Base-by-base conservation (phyloP, 2,329 filamentous ascomycete genomes). In the Curvularia sp. region DNA sequence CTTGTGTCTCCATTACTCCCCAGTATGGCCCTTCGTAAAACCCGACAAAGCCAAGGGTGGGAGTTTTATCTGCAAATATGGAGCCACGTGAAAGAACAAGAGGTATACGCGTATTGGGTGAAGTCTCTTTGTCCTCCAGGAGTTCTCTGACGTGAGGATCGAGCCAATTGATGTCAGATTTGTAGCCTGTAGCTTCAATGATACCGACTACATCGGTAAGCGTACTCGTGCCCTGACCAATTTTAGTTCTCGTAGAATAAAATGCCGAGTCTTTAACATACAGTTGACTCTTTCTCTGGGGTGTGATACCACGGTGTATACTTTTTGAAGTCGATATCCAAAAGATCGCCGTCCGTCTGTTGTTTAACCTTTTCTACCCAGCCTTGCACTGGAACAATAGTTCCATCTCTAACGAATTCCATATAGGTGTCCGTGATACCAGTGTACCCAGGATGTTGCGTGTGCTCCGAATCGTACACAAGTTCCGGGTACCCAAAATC, bases 1-100 rank as follows among this genome's bases (percentile, higher is more conserved):
- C 88, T 76, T 96, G 92, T 89, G 93, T 91, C 74, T 95, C 91
- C 83, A 94, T 92, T 0, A 93, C 87, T 1, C 89, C 89, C 92
- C 92, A 96, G 73, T 92, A 95, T 0, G 91, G 91, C 0, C 90
- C 90, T 60, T 92, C 85, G 71, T 96, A 96, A 76, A 93, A 92
- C 0, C 92, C 92, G 1, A 95, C 88, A 67, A 95, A 93, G 0
- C 90, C 91, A 0, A 95, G 78, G 5, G 84, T 84, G 0, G 88
- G 84, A 0, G 93, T 75, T 0, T 81, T 78, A 0, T 84, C 82
- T 57, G 88, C 85, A 54, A 88, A 80, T 13, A 87, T 88, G 1
- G 85, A 86, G 63, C 91, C 88, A 49, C 89, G 87, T 48, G 90
- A 87, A 21, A 89, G 86, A 0, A 95, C 80, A n/a, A 73, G 61